Evolutionary conservation across 257 asterid species (phyloP), one percentile per base, ranked within the genome.

Genomic region (Echites panduratus): DNA sequence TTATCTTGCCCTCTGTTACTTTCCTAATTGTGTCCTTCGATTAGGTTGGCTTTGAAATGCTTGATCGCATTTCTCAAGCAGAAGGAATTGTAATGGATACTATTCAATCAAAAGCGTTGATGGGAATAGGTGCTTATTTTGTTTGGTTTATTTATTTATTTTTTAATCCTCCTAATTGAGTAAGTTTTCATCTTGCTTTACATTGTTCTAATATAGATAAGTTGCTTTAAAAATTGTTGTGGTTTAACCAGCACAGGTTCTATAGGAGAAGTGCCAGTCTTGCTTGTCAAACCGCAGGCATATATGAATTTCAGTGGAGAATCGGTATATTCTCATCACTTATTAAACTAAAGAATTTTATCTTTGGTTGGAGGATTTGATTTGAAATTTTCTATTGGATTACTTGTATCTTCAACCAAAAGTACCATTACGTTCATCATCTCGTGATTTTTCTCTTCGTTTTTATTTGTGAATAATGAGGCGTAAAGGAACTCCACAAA

Each of bases 251-350:
- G 75, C 64, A 81, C 92, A 95, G 99, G 99, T 84, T 89, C 92
- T 29, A 89, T 95, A 38, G 96, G 96, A 43, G 86, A 95, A 83
- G 91, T 95, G 16, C 98, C 99, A 0, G 79, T 92, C 75, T 80
- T 95, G 40, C 81, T 95, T 81, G 97, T 87, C 79, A 95, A 95
- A 76, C 99, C 99, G 69, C 99, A 90, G 85, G 73, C 98, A 1
- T 95, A 94, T 78, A 88, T 91, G 97, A 94, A 91, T 83, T 94
- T 89, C 82, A 94, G 96, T 70, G 97, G 99, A 72, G 98, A 91
- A 83, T 75, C 98, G 79, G 99, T 94, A 63, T 26, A 96, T 85
- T 52, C 74, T 81, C 76, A 5, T 7, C 66, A 67, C 52, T 19
- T 40, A 22, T 24, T 9, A 41, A 41, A 41, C 45, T 41, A 32